Evolutionary conservation across 306 rosid genomes (phyloP).

Genomic region (Fragaria nilgerrensis): DNA sequence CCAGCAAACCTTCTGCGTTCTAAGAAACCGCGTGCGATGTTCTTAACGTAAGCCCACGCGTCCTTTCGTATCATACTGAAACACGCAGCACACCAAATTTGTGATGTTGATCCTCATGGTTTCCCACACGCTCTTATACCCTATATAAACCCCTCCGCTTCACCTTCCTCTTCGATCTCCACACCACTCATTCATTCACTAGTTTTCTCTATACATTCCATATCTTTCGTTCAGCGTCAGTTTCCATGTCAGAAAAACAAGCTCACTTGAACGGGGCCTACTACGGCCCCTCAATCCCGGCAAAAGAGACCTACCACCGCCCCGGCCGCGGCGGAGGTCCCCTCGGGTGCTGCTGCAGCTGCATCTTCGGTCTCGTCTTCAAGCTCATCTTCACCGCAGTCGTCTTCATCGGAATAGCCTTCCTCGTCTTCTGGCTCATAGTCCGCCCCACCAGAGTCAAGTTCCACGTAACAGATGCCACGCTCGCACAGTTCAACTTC

Average conservation of each 20-base stretch:
- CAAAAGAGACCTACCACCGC: conserved; percentile 39
- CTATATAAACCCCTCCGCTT: neutral
- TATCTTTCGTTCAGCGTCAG: neutral
- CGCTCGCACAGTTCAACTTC: conserved; percentile 53
- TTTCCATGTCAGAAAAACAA: conserved; percentile 40
- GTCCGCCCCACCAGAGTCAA: conserved; percentile 49
- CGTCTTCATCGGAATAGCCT: conserved; percentile 22
- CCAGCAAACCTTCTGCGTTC: neutral
- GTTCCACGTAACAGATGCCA: conserved; percentile 46
- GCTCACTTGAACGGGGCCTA: conserved; percentile 68
- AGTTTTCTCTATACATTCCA: neutral
- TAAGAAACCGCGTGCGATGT: conserved; percentile 29
- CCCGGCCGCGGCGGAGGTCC: conserved; percentile 38
- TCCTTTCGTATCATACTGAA: neutral
- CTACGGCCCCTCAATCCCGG: conserved; percentile 79
- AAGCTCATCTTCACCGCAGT: conserved; percentile 32
- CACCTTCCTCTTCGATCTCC: neutral
- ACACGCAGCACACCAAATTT: conserved; percentile 5
- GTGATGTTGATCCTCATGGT: neutral
- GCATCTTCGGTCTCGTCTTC: conserved; percentile 41
- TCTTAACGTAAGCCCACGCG: neutral
- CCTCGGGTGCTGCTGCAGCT: conserved; percentile 35
- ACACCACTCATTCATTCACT: neutral
- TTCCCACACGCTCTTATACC: neutral
- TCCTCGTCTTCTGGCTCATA: conserved; percentile 44